Percentiles rank a stretch among this genome's conserved stretches.
Evolutionary conservation across 2,329 filamentous ascomycete species (phyloP).

Genomic region (Aaosphaeria arxii): DNA sequence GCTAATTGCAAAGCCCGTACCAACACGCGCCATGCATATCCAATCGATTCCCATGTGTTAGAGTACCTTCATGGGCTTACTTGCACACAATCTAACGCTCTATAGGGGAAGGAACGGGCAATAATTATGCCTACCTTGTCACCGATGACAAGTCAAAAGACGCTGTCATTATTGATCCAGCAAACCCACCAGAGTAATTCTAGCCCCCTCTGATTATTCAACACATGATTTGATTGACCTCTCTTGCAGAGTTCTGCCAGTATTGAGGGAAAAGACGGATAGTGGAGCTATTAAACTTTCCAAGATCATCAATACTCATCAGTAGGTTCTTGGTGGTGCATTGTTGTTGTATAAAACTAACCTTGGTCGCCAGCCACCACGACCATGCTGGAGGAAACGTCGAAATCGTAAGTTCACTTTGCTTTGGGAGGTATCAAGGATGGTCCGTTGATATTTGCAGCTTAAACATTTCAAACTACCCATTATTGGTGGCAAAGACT

Average conservation of each 20-base stretch:
- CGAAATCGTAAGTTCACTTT: slow-evolving; percentile 58
- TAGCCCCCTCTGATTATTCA: background rate
- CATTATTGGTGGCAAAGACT: slow-evolving; percentile 86
- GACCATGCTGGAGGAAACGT: slow-evolving; percentile 93
- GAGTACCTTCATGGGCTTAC: slow-evolving; percentile 14
- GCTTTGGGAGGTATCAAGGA: background rate
- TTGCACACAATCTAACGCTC: background rate
- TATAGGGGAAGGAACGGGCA: slow-evolving; percentile 69
- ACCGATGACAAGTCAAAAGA: slow-evolving; percentile 50
- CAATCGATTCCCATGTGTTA: slow-evolving; percentile 87
- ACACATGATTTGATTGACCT: background rate
- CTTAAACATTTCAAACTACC: slow-evolving; percentile 62
- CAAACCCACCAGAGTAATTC: slow-evolving; percentile 70
- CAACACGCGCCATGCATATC: slow-evolving; percentile 70
- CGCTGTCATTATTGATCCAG: slow-evolving; percentile 70
- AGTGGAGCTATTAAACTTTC: slow-evolving; percentile 75
- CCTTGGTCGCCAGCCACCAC: slow-evolving; percentile 63
- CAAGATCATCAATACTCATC: slow-evolving; percentile 93
- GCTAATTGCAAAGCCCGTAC: slow-evolving; percentile 26
- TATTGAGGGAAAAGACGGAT: slow-evolving; percentile 70
- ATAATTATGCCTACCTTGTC: slow-evolving; percentile 77
- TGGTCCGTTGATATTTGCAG: slow-evolving; percentile 30
- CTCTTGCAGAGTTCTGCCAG: slow-evolving; percentile 54
- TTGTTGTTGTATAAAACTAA: too few relatives aligned
- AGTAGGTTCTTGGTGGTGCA: slow-evolving; percentile 57